Base-by-base conservation (phyloP, 768 basidiomycete species). In the Tricholoma sp. region DNA sequence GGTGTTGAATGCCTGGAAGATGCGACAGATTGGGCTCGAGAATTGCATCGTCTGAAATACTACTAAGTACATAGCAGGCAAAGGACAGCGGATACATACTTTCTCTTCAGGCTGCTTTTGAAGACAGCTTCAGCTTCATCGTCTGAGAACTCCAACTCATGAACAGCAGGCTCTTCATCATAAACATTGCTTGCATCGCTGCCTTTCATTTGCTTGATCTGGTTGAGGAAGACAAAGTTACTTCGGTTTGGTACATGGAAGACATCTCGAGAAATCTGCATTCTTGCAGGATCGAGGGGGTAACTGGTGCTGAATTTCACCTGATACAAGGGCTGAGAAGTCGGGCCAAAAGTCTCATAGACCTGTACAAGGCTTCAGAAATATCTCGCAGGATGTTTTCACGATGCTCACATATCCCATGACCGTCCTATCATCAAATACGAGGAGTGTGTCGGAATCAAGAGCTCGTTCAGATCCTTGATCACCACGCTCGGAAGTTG, bases 331-430 rank as follows among this genome's bases (percentile, higher is more conserved):
- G 96, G 96, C 57, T 91, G 87, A 17, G 82, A 80, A 8, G 95
- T 92, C 2, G 96, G 94, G 9, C 96, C 96, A 71, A 98, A 98
- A 0, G 95, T 97, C 72, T 98, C 96, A 66, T 88, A 91, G 52
- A 98, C 77, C 92, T 95, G 68, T 9, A 57, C 59, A 50, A 32
- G 50, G 57, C 39, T 55, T 63, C 61, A 59, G 52, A 24, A 47
- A 54, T 54, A n/a, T 57, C 36, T 47, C 42, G 32, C 42, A 57
- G 32, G 52, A 29, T 20, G 47, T 39, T 49, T 34, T 17, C 17
- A 55, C 34, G 33, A 37, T 32, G 78, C 89, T 73, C 71, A 96
- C 94, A 70, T 89, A 86, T 45, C 96, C 96, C 64, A 98, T 68
- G n/a, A 96, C 92, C 60, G 82, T 85, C 51, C 92, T 77, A 69